Percentiles rank a stretch among this genome's conserved stretches.
Conservation (phyloP, 2,329 filamentous ascomycete species). For the Exophiala calicioides region DNA sequence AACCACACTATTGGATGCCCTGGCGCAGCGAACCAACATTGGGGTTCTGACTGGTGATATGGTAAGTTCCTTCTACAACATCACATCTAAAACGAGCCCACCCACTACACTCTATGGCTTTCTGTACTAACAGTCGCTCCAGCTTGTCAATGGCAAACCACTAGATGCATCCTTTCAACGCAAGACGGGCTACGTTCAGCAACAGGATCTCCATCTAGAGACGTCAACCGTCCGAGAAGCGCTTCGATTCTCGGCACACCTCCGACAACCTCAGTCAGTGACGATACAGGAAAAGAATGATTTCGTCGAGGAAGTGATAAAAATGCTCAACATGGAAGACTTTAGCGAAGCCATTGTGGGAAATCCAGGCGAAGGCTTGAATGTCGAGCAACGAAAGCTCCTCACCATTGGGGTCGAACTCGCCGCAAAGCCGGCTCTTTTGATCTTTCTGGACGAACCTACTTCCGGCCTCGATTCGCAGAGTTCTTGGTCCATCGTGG, state of each 20-base stretch:
- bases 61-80: conserved; percentile 34
- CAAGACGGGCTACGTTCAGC: conserved; percentile 68
- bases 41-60: conserved; percentile 67
- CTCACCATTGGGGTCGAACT: conserved; percentile 90
- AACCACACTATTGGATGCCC: conserved; percentile 60
- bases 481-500: conserved; percentile 64
- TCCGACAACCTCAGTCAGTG: conserved; percentile 77
- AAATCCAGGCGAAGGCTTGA: conserved; percentile 74
- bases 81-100: too few species aligned
- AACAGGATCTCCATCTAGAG: conserved; percentile 66
- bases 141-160: conserved; percentile 60
- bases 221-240: conserved; percentile 69
- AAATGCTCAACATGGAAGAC: conserved; percentile 81
- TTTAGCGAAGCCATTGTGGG: conserved; percentile 89
- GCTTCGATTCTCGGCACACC: conserved; percentile 77
- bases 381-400: conserved; percentile 66
- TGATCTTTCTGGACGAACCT: conserved; percentile 68
- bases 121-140: neutral
- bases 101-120: too few species aligned
- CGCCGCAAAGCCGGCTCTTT: conserved; percentile 65
- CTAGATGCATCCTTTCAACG: conserved; percentile 62
- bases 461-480: conserved; percentile 64
- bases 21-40: conserved; percentile 57
- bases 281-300: conserved; percentile 73
- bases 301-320: conserved; percentile 86